Base-by-base conservation (phyloP, 768 basidiomycete genomes). In the Leccinum uliginosum region DNA sequence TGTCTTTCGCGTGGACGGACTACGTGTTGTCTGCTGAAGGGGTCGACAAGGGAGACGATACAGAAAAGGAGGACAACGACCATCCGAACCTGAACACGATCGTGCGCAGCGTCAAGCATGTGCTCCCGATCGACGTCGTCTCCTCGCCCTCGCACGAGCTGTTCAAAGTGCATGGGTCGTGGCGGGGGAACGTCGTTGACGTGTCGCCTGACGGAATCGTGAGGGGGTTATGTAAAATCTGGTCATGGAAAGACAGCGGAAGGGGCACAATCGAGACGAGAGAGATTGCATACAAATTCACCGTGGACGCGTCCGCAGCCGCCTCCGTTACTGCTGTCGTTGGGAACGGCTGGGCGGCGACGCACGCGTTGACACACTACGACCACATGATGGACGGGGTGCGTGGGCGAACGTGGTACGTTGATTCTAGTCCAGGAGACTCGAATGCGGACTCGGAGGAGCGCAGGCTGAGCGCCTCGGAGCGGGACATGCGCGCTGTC, bases 1-100 rank as follows among this genome's bases (percentile, higher is more conserved):
- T 40, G 9, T 17, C n/a, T n/a, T 40, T 67, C 35, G 53, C 51
- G 0, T 67, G 63, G 34, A 62, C 60, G 24, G 66, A 66, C 27
- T 62, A 65, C 12, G 24, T 53, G 34, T 43, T 67, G 0, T 46
- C 48, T 14, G 19, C 40, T 12, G 45, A 46, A 24, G 45, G 24
- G 23, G 24, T 17, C 19, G 40, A 24, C 15, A 17, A 26, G 40
- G 6, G 19, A 43, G 40, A 43, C 19, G 19, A 21, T 43, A 19
- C 40, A 21, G 19, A 43, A 19, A 14, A 24, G 7, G 32, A 48
- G 19, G 4, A 21, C n/a, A 5, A 30, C 14, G 11, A 38, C 4
- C 6, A 46, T 23, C 43, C 24, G 9, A 12, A n/a, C 19, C 10
- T 54, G 19, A 44, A 54, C 29, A 48, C 35, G 3, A 57, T 67